These are phyloP conservation scores for Aspergillus fijiensis DNA, from an alignment of 2,329 filamentous ascomycete species.

Conservation along the genomic window DNA sequence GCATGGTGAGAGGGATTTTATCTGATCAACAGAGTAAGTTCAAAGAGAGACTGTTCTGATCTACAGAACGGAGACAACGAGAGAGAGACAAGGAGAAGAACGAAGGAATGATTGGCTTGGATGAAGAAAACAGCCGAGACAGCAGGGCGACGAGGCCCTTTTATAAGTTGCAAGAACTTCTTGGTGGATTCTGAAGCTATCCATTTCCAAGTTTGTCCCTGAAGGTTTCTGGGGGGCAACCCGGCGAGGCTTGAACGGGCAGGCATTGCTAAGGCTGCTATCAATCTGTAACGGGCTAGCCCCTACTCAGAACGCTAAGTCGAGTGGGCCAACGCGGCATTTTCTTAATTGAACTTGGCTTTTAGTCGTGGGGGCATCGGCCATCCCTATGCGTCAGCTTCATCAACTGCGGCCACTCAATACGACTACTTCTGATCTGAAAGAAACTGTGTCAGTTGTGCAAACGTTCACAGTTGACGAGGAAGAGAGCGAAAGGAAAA, in stretches of 20 bases:
- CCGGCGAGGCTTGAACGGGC: background rate
- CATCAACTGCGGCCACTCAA: background rate
- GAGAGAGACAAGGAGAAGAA: background rate
- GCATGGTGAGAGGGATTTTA: slow-evolving; percentile 2
- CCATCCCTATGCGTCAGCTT: background rate
- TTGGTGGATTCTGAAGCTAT: background rate
- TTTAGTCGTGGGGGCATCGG: background rate
- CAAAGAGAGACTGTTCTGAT: slow-evolving; percentile 6
- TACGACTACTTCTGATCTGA: background rate
- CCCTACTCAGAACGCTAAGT: background rate
- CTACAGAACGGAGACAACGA: slow-evolving; percentile 3
- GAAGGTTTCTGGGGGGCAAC: background rate
- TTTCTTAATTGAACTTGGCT: slow-evolving; percentile 11
- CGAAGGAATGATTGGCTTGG: slow-evolving; percentile 3
- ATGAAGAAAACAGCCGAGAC: background rate
- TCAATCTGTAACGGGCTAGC: slow-evolving; percentile 4
- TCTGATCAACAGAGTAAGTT: slow-evolving; percentile 7
- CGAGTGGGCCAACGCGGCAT: slow-evolving; percentile 3
- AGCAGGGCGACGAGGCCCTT: background rate
- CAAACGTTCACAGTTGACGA: no score
- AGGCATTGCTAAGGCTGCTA: background rate
- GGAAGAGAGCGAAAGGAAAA: no score
- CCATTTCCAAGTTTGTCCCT: background rate
- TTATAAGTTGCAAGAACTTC: background rate
- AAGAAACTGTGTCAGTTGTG: background rate